phyloP scores from a whole-genome alignment of 2,329 filamentous ascomycete species.

The Xylaria sp. region DNA sequence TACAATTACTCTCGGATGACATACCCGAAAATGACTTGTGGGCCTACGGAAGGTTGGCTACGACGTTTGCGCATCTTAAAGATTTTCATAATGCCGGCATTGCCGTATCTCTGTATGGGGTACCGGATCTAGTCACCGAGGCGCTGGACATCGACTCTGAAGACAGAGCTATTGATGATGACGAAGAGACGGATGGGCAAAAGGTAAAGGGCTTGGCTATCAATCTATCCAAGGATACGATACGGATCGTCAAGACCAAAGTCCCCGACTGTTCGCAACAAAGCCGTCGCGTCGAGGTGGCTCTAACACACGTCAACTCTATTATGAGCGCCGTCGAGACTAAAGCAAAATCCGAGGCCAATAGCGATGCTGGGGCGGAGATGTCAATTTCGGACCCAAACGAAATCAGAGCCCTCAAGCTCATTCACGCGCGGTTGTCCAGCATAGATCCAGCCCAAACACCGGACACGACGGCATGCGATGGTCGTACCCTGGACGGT shows the following conservation, averaged over 20 bases:
- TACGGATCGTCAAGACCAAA: conserved; percentile 12
- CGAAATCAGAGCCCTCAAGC: not conserved
- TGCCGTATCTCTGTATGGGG: conserved; percentile 22
- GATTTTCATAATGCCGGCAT: conserved; percentile 21
- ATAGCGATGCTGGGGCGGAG: not conserved
- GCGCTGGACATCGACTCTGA: conserved; percentile 1
- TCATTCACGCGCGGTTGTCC: not conserved
- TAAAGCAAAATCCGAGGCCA: not conserved
- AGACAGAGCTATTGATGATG: not conserved
- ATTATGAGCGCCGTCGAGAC: conserved; percentile 17
- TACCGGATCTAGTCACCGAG: conserved; percentile 14
- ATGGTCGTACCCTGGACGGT: conserved; percentile 5
- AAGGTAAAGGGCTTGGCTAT: not conserved
- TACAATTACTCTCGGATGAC: conserved; percentile 36
- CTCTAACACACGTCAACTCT: conserved; percentile 32
- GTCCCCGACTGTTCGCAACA: conserved; percentile 35
- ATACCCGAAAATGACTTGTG: conserved; percentile 33
- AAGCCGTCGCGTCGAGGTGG: conserved; percentile 34
- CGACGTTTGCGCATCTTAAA: conserved; percentile 18
- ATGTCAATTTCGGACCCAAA: not conserved
- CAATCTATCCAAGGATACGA: conserved; percentile 1
- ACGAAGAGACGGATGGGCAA: conserved; percentile 1
- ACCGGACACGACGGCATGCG: not conserved
- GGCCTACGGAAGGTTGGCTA: conserved; percentile 22
- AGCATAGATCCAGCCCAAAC: not conserved